Conservation (phyloP, 2,329 filamentous ascomycete genomes). For the Ascochyta pisi region DNA sequence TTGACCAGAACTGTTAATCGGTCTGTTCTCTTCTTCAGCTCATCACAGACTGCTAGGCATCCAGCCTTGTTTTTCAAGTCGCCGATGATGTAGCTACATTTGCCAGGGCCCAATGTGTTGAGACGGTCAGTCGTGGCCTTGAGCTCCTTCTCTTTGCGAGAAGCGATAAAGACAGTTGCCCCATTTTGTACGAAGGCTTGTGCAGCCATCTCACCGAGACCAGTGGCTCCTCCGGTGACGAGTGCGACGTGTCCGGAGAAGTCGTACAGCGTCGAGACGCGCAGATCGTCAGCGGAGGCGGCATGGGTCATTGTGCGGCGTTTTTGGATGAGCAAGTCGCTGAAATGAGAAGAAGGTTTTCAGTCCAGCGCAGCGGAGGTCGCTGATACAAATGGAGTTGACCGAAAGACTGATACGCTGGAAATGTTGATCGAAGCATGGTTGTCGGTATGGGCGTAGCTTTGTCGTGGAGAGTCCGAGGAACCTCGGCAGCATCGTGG, state of each 20-base stretch:
- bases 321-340: neutral
- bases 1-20: constrained; percentile 59
- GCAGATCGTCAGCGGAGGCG: constrained; percentile 42
- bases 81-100: constrained; percentile 58
- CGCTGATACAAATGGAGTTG: neutral
- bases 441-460: constrained; percentile 9
- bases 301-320: constrained; percentile 36
- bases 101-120: constrained; percentile 60
- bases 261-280: constrained; percentile 44
- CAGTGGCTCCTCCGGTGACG: constrained; percentile 60
- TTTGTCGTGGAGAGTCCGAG: constrained; percentile 1
- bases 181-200: constrained; percentile 62
- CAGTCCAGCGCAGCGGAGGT: neutral
- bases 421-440: constrained; percentile 1
- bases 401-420: neutral
- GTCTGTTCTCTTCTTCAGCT: constrained; percentile 54
- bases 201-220: constrained; percentile 62
- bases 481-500: constrained; percentile 13
- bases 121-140: constrained; percentile 56
- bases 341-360: neutral
- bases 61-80: constrained; percentile 62
- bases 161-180: constrained; percentile 62
- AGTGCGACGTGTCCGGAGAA: constrained; percentile 53
- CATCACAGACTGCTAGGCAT: constrained; percentile 56
- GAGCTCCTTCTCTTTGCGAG: constrained; percentile 59